These are phyloP conservation scores for Coprinopsis marcescibilis DNA, from an alignment of 768 basidiomycete species.

Conservation along the genomic window DNA sequence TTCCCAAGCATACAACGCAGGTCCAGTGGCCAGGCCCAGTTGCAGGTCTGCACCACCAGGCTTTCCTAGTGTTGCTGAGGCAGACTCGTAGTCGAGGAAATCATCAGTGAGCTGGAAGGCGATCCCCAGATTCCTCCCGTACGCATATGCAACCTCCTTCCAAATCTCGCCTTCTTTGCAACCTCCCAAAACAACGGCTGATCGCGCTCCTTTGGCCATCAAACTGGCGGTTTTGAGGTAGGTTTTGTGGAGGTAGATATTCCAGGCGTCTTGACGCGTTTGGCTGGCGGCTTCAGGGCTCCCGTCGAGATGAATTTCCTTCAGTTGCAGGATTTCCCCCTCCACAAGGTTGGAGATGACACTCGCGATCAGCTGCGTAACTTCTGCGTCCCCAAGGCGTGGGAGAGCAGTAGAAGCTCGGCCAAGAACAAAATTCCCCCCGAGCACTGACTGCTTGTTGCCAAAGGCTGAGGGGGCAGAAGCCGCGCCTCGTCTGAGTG, in stretches of 20 bases:
- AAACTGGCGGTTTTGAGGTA: constrained; percentile 92
- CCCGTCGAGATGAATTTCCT: constrained; percentile 41
- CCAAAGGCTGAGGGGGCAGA: constrained; percentile 82
- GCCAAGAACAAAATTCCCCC: constrained; percentile 88
- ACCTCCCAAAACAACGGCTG: constrained; percentile 85
- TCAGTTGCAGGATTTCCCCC: constrained; percentile 87
- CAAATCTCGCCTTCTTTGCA: constrained; percentile 76
- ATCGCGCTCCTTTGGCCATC: constrained; percentile 88
- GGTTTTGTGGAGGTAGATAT: constrained; percentile 84
- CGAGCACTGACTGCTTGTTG: constrained; percentile 83
- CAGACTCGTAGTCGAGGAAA: constrained; percentile 86
- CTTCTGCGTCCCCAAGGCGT: constrained; percentile 75
- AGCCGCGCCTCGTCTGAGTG: constrained; percentile 68
- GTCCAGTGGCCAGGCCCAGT: constrained; percentile 86
- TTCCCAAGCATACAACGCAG: constrained; percentile 92
- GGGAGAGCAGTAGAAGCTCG: constrained; percentile 78
- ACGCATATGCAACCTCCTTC: constrained; percentile 96
- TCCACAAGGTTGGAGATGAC: constrained; percentile 89
- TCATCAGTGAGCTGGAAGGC: constrained; percentile 99
- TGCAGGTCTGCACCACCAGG: constrained; percentile 84
- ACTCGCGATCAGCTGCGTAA: constrained; percentile 82
- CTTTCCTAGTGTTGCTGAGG: constrained; percentile 75
- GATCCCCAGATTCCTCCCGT: constrained; percentile 88
- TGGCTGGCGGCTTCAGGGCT: constrained; percentile 16
- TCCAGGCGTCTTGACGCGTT: constrained; percentile 49